phyloP scores from a whole-genome alignment of 495 filamentous ascomycete genomes.

The Daldinia grandis region DNA sequence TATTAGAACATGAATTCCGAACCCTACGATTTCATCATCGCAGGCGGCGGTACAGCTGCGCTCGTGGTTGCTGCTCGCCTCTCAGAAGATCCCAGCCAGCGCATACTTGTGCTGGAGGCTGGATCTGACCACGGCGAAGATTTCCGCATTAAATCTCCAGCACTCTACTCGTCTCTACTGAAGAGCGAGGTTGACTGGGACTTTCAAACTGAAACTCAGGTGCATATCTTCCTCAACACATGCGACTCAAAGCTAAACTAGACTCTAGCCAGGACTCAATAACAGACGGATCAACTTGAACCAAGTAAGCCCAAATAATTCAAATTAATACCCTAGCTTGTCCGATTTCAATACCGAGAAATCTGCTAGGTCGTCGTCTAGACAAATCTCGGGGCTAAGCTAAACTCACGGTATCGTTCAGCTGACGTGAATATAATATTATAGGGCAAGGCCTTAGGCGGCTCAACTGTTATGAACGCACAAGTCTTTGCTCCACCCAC shows the following conservation, averaged over 20 bases:
- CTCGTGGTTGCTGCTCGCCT: background rate
- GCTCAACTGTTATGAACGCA: background rate
- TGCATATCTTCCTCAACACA: background rate
- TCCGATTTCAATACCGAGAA: background rate
- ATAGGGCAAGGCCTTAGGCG: background rate
- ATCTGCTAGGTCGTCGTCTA: background rate
- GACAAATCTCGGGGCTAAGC: background rate
- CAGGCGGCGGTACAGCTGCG: background rate
- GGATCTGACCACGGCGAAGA: background rate
- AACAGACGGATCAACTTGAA: background rate
- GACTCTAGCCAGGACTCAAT: background rate
- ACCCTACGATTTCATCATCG: background rate
- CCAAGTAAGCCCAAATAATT: background rate
- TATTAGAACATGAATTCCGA: background rate
- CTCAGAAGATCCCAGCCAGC: background rate
- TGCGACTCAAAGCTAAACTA: background rate
- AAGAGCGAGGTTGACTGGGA: background rate
- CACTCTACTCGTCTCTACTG: background rate
- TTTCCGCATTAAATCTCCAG: background rate
- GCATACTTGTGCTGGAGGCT: background rate
- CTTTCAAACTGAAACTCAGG: background rate
- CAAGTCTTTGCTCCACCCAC: background rate
- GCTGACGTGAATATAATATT: background rate
- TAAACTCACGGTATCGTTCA: background rate
- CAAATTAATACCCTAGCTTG: background rate